These are phyloP conservation scores for Fusarium sp. DNA, from an alignment of 2,329 filamentous ascomycete genomes.

Conservation along the genomic window DNA sequence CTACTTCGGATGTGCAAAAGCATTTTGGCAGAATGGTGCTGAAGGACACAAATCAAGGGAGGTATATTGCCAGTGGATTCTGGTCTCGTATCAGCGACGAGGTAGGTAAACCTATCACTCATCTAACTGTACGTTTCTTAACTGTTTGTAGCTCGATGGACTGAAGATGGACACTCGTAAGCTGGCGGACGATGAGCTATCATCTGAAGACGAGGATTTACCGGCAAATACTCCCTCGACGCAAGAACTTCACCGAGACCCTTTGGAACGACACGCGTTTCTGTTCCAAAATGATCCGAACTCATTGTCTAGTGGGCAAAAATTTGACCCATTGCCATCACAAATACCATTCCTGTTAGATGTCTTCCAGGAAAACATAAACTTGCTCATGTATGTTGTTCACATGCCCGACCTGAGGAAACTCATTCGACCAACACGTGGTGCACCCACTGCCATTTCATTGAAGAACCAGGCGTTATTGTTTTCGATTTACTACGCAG, in stretches of 20 bases:
- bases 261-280: conserved; percentile 64
- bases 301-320: conserved; percentile 51
- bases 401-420: conserved; percentile 60
- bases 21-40: conserved; percentile 64
- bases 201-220: conserved; percentile 56
- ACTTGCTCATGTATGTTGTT: conserved; percentile 58
- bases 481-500: conserved; percentile 70
- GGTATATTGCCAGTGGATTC: conserved; percentile 66
- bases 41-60: conserved; percentile 57
- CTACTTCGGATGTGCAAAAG: conserved; percentile 51
- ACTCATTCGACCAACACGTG: conserved; percentile 53
- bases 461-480: conserved; percentile 65
- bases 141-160: conserved; percentile 56
- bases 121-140: not conserved
- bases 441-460: conserved; percentile 51
- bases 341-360: conserved; percentile 68
- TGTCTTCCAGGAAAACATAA: conserved; percentile 66
- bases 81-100: conserved; percentile 70
- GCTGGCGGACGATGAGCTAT: conserved; percentile 48
- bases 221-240: conserved; percentile 51
- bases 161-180: conserved; percentile 58
- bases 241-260: conserved; percentile 57
- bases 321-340: conserved; percentile 66
- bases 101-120: conserved; percentile 51
- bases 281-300: conserved; percentile 63